A percentile compares a stretch with the other conserved stretches of the same genome.
phyloP scores from a whole-genome alignment of 768 basidiomycete genomes.

The Naganishia kalamii region DNA sequence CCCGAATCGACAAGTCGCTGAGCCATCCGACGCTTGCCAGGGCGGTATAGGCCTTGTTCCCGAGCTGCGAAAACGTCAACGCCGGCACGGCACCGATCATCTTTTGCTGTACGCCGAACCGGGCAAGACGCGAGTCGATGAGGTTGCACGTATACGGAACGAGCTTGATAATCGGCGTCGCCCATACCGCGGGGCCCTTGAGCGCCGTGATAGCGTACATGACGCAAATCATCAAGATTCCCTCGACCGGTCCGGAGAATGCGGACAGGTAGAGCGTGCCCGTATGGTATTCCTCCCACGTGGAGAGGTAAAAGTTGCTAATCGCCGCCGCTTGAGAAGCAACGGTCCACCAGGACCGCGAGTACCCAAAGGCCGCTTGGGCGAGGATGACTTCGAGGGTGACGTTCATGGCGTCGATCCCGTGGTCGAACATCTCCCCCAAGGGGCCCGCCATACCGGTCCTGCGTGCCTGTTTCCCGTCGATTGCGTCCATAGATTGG shows the following conservation, averaged over 20 bases:
- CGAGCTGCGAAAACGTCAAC: not conserved
- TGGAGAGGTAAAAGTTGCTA: constrained; percentile 73
- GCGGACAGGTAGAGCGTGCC: constrained; percentile 75
- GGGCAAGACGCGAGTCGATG: constrained; percentile 18
- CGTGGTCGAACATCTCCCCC: constrained; percentile 98
- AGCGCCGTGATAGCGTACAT: constrained; percentile 75
- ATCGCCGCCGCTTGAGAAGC: constrained; percentile 70
- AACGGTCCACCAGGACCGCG: constrained; percentile 95
- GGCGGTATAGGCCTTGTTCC: not conserved
- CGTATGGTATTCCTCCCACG: constrained; percentile 56
- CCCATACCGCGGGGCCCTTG: constrained; percentile 52
- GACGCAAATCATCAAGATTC: constrained; percentile 73
- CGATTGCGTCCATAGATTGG: constrained; percentile 53
- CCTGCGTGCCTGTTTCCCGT: constrained; percentile 81
- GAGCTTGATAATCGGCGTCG: constrained; percentile 28
- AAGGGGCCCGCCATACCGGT: constrained; percentile 97
- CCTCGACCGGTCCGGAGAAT: constrained; percentile 94
- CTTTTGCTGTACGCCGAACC: constrained; percentile 10
- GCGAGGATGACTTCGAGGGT: constrained; percentile 87
- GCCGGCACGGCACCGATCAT: constrained; percentile 22
- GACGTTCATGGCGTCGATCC: constrained; percentile 79
- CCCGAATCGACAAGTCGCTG: constrained; percentile 66
- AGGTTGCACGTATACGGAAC: constrained; percentile 14
- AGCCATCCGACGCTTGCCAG: constrained; percentile 18
- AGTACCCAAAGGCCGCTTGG: constrained; percentile 78